Evolutionary conservation across 371 early-diverging fungal species (phyloP).

Genomic region (Rhizopus stolonifer): DNA sequence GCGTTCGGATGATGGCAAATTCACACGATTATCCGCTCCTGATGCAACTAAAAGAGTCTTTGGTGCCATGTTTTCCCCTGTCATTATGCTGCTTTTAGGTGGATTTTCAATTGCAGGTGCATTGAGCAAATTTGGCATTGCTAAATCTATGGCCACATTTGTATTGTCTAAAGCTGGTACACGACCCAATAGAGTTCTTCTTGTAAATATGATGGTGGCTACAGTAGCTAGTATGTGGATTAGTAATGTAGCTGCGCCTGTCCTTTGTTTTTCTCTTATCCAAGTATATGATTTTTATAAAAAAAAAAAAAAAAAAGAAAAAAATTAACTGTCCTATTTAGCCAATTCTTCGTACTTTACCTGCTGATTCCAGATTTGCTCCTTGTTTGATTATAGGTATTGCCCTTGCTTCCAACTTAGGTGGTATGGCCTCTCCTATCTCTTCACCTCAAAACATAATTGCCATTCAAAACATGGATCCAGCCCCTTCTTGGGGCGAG

Average conservation of each 20-base stretch:
- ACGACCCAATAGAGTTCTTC: slow-evolving; percentile 75
- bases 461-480: slow-evolving; percentile 73
- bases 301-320: neutral
- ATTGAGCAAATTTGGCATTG: slow-evolving; percentile 86
- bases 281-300: slow-evolving; percentile 45
- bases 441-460: slow-evolving; percentile 81
- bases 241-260: slow-evolving; percentile 96
- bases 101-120: slow-evolving; percentile 84
- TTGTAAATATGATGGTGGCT: slow-evolving; percentile 93
- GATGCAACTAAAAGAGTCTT: slow-evolving; percentile 73
- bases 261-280: slow-evolving; percentile 93
- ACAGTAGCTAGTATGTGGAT: slow-evolving; percentile 97
- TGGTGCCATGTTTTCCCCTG: slow-evolving; percentile 79
- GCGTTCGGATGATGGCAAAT: slow-evolving; percentile 56
- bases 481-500: slow-evolving; percentile 68
- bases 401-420: slow-evolving; percentile 81
- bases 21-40: slow-evolving; percentile 51
- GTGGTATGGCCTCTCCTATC: slow-evolving; percentile 88
- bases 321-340: slow-evolving; percentile 14
- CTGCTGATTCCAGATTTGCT: slow-evolving; percentile 63
- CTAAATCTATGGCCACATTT: slow-evolving; percentile 85
- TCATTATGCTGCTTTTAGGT: slow-evolving; percentile 81
- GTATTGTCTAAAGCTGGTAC: slow-evolving; percentile 90
- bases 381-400: slow-evolving; percentile 78
- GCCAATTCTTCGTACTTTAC: slow-evolving; percentile 77